These are phyloP conservation scores for Xylaria sp. DNA, from an alignment of 2,329 filamentous ascomycete species.

Conservation along the genomic window DNA sequence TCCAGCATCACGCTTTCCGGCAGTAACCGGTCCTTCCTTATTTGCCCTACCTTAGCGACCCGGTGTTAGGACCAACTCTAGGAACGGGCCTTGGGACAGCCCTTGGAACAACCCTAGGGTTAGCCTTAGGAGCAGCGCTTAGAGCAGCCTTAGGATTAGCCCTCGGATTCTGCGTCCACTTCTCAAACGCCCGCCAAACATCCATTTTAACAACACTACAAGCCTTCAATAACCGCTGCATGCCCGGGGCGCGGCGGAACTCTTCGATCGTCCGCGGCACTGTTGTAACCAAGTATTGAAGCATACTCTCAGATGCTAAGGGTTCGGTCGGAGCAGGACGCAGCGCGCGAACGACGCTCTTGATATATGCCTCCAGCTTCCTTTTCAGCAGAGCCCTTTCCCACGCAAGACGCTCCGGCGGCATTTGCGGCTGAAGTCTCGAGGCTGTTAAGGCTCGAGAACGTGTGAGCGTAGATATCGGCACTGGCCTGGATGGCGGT, in stretches of 20 bases:
- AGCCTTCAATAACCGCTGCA: slow-evolving; percentile 15
- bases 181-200: slow-evolving; percentile 29
- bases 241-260: slow-evolving; percentile 21
- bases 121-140: too few relatives aligned
- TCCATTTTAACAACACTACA: slow-evolving; percentile 30
- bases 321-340: slow-evolving; percentile 20
- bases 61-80: too few relatives aligned
- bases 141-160: not conserved
- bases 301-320: slow-evolving; percentile 19
- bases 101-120: too few relatives aligned
- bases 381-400: slow-evolving; percentile 23
- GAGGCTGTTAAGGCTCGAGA: not conserved
- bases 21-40: not conserved
- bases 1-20: not conserved
- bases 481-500: not conserved
- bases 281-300: slow-evolving; percentile 16
- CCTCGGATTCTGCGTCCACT: slow-evolving; percentile 17
- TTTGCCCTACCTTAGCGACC: not conserved
- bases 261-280: slow-evolving; percentile 27
- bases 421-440: not conserved
- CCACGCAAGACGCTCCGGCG: not conserved
- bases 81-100: too few relatives aligned
- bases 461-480: not conserved
- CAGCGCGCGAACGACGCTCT: slow-evolving; percentile 30
- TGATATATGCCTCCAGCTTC: slow-evolving; percentile 33